These are phyloP conservation scores for Ampelocalamus luodianensis DNA, from an alignment of 176 grass and related monocot genomes.

Conservation along the genomic window DNA sequence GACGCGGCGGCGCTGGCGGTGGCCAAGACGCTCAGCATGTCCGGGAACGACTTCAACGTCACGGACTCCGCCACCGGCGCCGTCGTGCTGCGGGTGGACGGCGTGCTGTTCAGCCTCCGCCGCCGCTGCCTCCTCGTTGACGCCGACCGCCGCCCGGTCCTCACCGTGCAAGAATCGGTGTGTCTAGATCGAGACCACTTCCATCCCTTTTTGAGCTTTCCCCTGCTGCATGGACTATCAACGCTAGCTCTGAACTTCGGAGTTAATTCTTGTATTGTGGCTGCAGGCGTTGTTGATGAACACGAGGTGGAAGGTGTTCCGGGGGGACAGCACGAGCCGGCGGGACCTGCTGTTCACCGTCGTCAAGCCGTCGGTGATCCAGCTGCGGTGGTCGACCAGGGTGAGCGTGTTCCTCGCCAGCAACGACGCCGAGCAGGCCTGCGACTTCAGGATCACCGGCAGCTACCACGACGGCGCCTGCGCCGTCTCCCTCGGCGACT, in stretches of 20 bases:
- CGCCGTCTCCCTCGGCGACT: conserved; percentile 56
- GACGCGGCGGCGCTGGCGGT: conserved; percentile 36
- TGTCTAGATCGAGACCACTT: background rate
- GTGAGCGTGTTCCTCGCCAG: conserved; percentile 63
- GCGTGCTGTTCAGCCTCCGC: conserved; percentile 40
- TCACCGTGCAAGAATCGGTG: conserved; percentile 54
- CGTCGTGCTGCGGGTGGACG: conserved; percentile 45
- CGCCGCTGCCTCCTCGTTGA: conserved; percentile 47
- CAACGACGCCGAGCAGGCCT: conserved; percentile 53
- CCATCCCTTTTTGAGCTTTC: background rate
- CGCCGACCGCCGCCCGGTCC: conserved; percentile 33
- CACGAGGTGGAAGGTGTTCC: conserved; percentile 61
- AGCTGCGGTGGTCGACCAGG: conserved; percentile 47
- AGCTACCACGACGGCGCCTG: conserved; percentile 62
- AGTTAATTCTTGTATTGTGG: background rate
- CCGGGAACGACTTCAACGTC: conserved; percentile 37
- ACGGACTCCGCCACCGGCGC: conserved; percentile 36
- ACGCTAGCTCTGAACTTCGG: background rate
- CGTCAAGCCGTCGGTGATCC: conserved; percentile 62
- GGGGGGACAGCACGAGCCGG: conserved; percentile 55
- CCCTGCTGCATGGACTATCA: background rate
- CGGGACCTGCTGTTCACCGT: conserved; percentile 60
- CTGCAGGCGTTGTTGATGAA: conserved; percentile 48
- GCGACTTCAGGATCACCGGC: conserved; percentile 68
- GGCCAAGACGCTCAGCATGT: conserved; percentile 42